Percentiles rank a stretch among this genome's conserved stretches.
Evolutionary conservation across 2,329 filamentous ascomycete species (phyloP).

Genomic region (Aspergillus sp.): DNA sequence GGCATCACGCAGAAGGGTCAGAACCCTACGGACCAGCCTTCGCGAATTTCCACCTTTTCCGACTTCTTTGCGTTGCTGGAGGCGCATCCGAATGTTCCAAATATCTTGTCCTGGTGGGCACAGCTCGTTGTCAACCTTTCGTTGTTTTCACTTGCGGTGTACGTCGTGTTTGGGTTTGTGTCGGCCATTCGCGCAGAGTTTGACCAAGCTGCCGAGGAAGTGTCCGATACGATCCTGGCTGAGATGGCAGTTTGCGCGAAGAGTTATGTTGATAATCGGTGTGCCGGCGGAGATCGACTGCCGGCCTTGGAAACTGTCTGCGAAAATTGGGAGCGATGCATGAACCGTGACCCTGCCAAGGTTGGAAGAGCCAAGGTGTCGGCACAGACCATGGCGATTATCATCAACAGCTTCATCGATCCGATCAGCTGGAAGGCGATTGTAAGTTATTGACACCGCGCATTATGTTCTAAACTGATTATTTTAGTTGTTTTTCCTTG

Average conservation of each 20-base stretch:
- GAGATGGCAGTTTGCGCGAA: conserved; percentile 73
- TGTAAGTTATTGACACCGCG: conserved; percentile 44
- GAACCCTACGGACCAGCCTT: conserved; percentile 22
- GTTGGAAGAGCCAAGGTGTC: conserved; percentile 79
- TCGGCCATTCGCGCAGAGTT: conserved; percentile 73
- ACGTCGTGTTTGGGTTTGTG: conserved; percentile 68
- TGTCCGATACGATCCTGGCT: conserved; percentile 66
- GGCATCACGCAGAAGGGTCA: conserved; percentile 18
- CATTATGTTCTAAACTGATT: conserved; percentile 15
- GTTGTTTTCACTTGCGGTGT: conserved; percentile 52
- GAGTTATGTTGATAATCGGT: conserved; percentile 75
- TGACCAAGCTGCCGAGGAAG: conserved; percentile 66
- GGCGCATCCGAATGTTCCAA: conserved; percentile 63
- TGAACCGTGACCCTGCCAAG: conserved; percentile 76
- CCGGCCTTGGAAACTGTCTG: conserved; percentile 75
- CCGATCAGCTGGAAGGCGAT: conserved; percentile 83
- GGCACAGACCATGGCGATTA: conserved; percentile 84
- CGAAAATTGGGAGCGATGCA: conserved; percentile 80
- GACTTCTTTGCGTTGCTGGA: conserved; percentile 63
- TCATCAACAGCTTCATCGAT: conserved; percentile 91
- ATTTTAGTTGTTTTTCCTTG: conserved; percentile 38
- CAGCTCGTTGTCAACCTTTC: conserved; percentile 57
- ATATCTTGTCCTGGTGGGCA: conserved; percentile 65
- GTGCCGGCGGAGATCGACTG: conserved; percentile 63
- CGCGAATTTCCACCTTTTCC: conserved; percentile 40